phyloP scores from a whole-genome alignment of 106 monocot genomes.

The Platanthera zijinensis region DNA sequence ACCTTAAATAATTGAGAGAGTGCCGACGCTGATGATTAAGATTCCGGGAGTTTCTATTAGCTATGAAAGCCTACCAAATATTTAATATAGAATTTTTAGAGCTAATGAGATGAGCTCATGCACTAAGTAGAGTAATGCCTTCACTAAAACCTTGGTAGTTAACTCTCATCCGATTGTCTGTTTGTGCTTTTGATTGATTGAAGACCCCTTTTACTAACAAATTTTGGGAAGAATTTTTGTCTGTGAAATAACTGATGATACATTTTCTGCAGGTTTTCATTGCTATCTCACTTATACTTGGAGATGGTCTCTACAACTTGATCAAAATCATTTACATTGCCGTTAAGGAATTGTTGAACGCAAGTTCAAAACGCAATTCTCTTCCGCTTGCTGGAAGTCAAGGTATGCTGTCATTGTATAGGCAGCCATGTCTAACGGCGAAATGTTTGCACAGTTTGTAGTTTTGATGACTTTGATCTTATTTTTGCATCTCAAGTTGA shows the following conservation, averaged over 20 bases:
- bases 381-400: conserved; percentile 33
- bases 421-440: not conserved
- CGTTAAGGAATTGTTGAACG: conserved; percentile 42
- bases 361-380: conserved; percentile 21
- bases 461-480: not conserved
- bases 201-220: not conserved
- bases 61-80: not conserved
- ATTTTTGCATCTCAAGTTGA: no score
- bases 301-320: conserved; percentile 91
- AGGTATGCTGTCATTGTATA: conserved; percentile 18
- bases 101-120: not conserved
- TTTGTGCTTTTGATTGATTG: not conserved
- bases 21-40: not conserved
- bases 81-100: not conserved
- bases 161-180: not conserved
- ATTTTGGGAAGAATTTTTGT: not conserved
- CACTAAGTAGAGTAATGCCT: not conserved
- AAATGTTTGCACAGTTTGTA: not conserved
- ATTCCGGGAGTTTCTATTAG: not conserved
- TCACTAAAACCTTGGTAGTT: not conserved
- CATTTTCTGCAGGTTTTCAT: conserved; percentile 50
- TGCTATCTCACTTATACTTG: conserved; percentile 80
- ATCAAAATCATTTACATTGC: conserved; percentile 65
- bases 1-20: not conserved
- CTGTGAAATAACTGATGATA: not conserved